Conservation (phyloP, 75 land plant genomes). For the Pinus albicaulis region DNA sequence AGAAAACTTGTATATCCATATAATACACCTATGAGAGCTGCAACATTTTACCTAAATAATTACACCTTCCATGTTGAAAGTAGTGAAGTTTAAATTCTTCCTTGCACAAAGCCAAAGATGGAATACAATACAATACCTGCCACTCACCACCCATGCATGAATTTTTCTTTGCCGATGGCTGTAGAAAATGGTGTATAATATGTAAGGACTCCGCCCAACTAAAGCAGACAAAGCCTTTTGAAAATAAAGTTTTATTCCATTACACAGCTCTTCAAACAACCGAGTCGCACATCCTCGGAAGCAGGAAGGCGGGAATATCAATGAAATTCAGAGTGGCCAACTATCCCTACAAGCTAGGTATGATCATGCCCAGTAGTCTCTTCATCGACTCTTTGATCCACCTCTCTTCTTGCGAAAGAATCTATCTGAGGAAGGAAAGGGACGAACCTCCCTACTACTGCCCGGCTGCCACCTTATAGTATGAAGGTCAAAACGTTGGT, state of each 20-base stretch:
- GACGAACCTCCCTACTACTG: too few relatives aligned
- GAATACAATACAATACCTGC: neutral
- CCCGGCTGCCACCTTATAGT: too few relatives aligned
- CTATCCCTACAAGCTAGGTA: too few relatives aligned
- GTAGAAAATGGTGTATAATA: neutral
- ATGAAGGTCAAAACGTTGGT: too few relatives aligned
- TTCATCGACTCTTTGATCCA: too few relatives aligned
- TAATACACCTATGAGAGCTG: constrained; percentile 1
- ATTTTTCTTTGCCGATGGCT: neutral
- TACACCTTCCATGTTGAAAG: neutral
- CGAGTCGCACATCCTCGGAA: too few relatives aligned
- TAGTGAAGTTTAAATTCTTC: neutral
- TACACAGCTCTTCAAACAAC: neutral
- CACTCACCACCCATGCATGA: neutral
- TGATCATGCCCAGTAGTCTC: too few relatives aligned
- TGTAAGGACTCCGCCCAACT: neutral
- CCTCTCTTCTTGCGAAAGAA: too few relatives aligned
- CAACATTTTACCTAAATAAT: neutral
- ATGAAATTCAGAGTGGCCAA: too few relatives aligned
- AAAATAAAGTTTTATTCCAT: neutral
- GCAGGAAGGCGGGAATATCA: too few relatives aligned
- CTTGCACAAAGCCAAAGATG: neutral
- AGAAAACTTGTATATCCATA: neutral
- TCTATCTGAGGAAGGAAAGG: too few relatives aligned
- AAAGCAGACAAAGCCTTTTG: neutral